phyloP scores from a whole-genome alignment of 306 rosid species.

The Quercus alba region DNA sequence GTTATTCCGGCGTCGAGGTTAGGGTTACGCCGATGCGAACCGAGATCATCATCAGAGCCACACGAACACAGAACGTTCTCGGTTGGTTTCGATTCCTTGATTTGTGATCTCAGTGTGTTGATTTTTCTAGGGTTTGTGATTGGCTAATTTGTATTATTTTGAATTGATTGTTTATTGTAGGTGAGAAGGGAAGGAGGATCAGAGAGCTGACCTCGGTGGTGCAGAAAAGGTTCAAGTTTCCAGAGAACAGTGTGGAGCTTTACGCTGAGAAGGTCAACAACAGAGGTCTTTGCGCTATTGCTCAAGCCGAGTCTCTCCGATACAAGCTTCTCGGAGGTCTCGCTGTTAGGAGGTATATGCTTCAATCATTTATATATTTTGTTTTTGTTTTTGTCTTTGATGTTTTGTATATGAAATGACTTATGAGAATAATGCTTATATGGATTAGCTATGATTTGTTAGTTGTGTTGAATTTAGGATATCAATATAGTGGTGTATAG shows the following conservation, averaged over 20 bases:
- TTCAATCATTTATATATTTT: neutral
- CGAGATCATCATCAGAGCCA: constrained; percentile 63
- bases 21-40: constrained; percentile 80
- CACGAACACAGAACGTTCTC: constrained; percentile 55
- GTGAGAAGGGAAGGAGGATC: constrained; percentile 75
- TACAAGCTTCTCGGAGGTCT: constrained; percentile 77
- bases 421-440: too few species aligned
- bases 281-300: constrained; percentile 63
- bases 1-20: constrained; percentile 81
- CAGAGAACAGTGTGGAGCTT: constrained; percentile 67
- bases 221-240: constrained; percentile 72
- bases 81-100: constrained; percentile 17
- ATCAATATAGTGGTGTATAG: neutral
- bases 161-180: constrained; percentile 3
- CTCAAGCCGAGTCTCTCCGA: constrained; percentile 71
- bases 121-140: neutral
- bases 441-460: neutral
- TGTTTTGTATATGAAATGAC: neutral
- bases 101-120: neutral
- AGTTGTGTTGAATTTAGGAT: neutral
- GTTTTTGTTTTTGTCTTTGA: neutral
- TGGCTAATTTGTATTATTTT: neutral
- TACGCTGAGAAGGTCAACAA: constrained; percentile 78
- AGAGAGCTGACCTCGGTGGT: constrained; percentile 67
- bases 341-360: constrained; percentile 55